These are phyloP conservation scores for Sextonia rubra DNA, from an alignment of 164 flowering plant species.

Conservation along the genomic window DNA sequence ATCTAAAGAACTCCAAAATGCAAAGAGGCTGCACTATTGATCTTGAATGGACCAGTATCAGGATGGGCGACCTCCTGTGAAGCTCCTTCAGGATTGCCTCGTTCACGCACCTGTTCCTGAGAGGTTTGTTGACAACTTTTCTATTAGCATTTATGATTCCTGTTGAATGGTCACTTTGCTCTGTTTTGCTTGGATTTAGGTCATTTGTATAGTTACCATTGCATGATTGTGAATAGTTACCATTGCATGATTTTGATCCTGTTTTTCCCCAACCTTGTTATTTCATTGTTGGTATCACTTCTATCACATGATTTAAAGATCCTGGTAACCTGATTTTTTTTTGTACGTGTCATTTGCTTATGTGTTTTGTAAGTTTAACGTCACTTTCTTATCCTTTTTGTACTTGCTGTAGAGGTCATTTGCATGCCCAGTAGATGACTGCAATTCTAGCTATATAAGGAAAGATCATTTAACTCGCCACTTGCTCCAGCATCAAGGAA, in stretches of 20 bases:
- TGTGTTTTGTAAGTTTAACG: not conserved
- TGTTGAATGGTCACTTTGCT: not conserved
- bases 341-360: not conserved
- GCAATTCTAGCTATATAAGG: conserved; percentile 66
- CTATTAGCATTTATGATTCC: not conserved
- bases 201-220: no score
- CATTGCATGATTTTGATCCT: no score
- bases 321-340: not conserved
- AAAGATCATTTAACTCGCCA: conserved; percentile 88
- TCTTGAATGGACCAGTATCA: conserved; percentile 96
- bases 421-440: conserved; percentile 65
- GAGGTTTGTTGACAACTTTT: conserved; percentile 44
- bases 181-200: not conserved
- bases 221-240: no score
- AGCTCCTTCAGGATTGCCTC: conserved; percentile 93
- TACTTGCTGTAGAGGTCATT: conserved; percentile 61
- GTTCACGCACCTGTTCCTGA: conserved; percentile 45
- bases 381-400: not conserved
- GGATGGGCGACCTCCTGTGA: conserved; percentile 99
- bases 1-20: conserved; percentile 82
- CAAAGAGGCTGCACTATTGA: conserved; percentile 39
- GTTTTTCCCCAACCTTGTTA: no score
- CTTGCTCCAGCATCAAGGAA: conserved; percentile 66
- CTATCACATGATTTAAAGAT: not conserved
- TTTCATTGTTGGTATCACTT: no score